Evolutionary conservation across 352 stramenopile genomes (phyloP).

Genomic region (Pythium insidiosum): DNA sequence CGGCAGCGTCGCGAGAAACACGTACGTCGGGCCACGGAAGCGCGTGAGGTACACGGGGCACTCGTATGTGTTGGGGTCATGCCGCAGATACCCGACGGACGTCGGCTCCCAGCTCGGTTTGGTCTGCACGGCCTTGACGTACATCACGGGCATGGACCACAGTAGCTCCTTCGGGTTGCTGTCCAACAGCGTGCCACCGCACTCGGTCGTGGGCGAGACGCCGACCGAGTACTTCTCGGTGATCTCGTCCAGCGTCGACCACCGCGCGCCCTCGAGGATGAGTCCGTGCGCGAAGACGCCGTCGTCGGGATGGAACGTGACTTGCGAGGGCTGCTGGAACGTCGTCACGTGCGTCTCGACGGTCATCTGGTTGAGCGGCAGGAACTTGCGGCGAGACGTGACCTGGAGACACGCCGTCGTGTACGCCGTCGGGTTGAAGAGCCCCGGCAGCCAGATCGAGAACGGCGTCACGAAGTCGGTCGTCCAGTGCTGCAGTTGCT

Average conservation of each 20-base stretch:
- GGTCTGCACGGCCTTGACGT: conserved; percentile 94
- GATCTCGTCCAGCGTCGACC: conserved; percentile 85
- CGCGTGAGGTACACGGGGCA: conserved; percentile 96
- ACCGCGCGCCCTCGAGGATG: conserved; percentile 95
- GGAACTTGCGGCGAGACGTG: conserved; percentile 87
- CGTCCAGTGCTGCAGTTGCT: conserved; percentile 87
- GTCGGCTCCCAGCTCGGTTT: conserved; percentile 91
- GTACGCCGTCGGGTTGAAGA: conserved; percentile 96
- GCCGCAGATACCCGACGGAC: conserved; percentile 92
- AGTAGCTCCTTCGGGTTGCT: conserved; percentile 95
- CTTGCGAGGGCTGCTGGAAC: conserved; percentile 80
- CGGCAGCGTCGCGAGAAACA: conserved; percentile 94
- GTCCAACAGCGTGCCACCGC: conserved; percentile 87
- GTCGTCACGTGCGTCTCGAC: conserved; percentile 95
- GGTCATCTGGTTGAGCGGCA: conserved; percentile 94
- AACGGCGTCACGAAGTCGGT: conserved; percentile 88
- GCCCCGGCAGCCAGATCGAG: conserved; percentile 92
- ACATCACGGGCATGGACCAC: conserved; percentile 89
- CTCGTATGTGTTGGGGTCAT: conserved; percentile 91
- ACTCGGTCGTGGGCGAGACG: conserved; percentile 72
- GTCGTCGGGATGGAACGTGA: conserved; percentile 81
- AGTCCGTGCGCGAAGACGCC: conserved; percentile 94
- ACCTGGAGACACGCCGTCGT: conserved; percentile 95
- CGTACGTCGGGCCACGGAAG: conserved; percentile 94
- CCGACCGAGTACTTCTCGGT: conserved; percentile 85